Evolutionary conservation across 2,329 filamentous ascomycete species (phyloP).

Genomic region (Bipolaris victoriae): DNA sequence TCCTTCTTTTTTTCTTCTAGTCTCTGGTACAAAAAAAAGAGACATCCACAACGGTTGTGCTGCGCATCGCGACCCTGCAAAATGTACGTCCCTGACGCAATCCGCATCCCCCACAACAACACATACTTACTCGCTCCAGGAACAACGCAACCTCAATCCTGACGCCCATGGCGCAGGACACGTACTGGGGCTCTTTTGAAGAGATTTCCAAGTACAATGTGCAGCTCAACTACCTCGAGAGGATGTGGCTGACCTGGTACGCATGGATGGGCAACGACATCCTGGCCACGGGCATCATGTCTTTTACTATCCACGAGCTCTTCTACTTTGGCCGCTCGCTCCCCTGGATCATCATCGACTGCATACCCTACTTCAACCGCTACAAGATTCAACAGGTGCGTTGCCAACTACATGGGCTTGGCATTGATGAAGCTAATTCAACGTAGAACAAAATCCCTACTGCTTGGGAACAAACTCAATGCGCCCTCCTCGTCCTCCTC

Average conservation of each 20-base stretch:
- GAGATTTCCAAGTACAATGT: constrained; percentile 76
- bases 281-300: constrained; percentile 96
- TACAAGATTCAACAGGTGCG: constrained; percentile 92
- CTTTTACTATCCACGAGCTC: constrained; percentile 90
- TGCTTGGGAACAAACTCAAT: constrained; percentile 91
- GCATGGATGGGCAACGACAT: constrained; percentile 98
- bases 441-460: constrained; percentile 81
- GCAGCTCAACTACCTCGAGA: constrained; percentile 83
- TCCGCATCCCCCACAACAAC: constrained; percentile 15
- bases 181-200: constrained; percentile 70
- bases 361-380: constrained; percentile 83
- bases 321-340: constrained; percentile 93
- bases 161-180: constrained; percentile 55
- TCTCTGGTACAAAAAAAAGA: neutral
- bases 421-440: constrained; percentile 20
- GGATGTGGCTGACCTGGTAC: constrained; percentile 95
- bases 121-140: constrained; percentile 37
- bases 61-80: constrained; percentile 24
- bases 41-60: constrained; percentile 2
- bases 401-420: constrained; percentile 15
- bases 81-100: constrained; percentile 30
- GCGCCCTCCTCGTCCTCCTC: constrained; percentile 88
- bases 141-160: constrained; percentile 47
- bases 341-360: constrained; percentile 92
- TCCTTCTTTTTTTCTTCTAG: constrained; percentile 3